phyloP scores from a whole-genome alignment of 2,329 filamentous ascomycete genomes.

The Fusarium sambucinum region DNA sequence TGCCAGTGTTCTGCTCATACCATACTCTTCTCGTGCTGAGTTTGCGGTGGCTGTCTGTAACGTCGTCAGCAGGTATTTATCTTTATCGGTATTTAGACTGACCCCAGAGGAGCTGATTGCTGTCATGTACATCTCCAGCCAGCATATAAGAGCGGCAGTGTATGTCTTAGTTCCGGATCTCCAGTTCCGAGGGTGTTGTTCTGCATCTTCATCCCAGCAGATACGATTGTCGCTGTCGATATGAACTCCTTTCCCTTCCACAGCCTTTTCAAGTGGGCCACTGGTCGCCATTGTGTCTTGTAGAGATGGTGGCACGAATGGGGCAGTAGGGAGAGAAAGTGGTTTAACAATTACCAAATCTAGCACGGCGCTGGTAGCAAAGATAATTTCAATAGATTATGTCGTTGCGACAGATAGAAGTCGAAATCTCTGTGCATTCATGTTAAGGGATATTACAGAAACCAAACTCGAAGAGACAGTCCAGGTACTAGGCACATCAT shows the following conservation, averaged over 20 bases:
- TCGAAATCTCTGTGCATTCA: background rate
- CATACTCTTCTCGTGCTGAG: conserved; percentile 5
- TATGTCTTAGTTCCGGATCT: background rate
- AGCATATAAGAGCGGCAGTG: conserved; percentile 2
- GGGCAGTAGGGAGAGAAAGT: background rate
- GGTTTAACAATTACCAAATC: no score
- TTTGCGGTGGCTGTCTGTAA: background rate
- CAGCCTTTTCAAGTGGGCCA: background rate
- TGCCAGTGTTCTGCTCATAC: background rate
- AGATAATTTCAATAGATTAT: background rate
- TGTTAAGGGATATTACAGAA: background rate
- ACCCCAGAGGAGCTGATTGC: conserved; percentile 13
- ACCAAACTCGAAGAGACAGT: background rate
- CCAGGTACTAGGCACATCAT: background rate
- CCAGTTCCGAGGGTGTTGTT: conserved; percentile 4
- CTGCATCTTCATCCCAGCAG: conserved; percentile 8
- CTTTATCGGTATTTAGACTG: background rate
- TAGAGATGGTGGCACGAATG: background rate
- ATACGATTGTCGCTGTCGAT: background rate
- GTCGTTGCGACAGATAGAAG: background rate
- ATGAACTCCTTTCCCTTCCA: conserved; percentile 6
- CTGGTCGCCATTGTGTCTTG: background rate
- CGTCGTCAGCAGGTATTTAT: background rate
- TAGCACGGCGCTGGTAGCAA: background rate
- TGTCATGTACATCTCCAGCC: conserved; percentile 17